Conservation (phyloP, 768 basidiomycete species). For the Lepiota brunneoincarnata region DNA sequence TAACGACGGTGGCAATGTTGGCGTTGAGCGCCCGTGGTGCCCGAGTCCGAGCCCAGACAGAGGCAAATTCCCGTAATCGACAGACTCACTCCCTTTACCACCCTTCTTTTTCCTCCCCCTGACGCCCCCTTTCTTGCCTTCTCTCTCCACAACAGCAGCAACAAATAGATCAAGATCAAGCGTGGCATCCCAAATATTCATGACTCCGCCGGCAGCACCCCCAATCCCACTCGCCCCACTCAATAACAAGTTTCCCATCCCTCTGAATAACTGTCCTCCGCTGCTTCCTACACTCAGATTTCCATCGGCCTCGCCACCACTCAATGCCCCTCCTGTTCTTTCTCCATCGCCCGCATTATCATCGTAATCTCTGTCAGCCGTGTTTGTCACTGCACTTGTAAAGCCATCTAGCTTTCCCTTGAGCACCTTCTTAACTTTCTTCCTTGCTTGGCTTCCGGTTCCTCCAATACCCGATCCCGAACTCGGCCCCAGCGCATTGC, state of each 20-base stretch:
- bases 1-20: slow-evolving; percentile 23
- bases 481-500: background rate
- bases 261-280: slow-evolving; percentile 36
- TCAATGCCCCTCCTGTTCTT: slow-evolving; percentile 20
- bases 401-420: slow-evolving; percentile 59
- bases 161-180: slow-evolving; percentile 54
- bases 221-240: slow-evolving; percentile 28
- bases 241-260: slow-evolving; percentile 36
- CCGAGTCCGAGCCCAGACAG: slow-evolving; percentile 23
- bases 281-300: slow-evolving; percentile 22
- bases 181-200: slow-evolving; percentile 40
- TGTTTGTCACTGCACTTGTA: slow-evolving; percentile 21
- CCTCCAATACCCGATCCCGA: background rate
- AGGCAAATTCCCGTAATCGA: slow-evolving; percentile 45
- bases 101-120: slow-evolving; percentile 12
- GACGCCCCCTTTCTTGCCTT: slow-evolving; percentile 8
- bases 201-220: slow-evolving; percentile 13
- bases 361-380: slow-evolving; percentile 11
- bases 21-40: slow-evolving; percentile 13
- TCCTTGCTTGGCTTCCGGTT: slow-evolving; percentile 37
- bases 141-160: slow-evolving; percentile 32
- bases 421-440: slow-evolving; percentile 61
- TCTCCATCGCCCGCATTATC: slow-evolving; percentile 27
- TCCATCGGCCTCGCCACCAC: slow-evolving; percentile 20
- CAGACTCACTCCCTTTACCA: slow-evolving; percentile 28